Evolutionary conservation across 1,139 yeast genomes (phyloP).

Genomic region (Candida sp.): DNA sequence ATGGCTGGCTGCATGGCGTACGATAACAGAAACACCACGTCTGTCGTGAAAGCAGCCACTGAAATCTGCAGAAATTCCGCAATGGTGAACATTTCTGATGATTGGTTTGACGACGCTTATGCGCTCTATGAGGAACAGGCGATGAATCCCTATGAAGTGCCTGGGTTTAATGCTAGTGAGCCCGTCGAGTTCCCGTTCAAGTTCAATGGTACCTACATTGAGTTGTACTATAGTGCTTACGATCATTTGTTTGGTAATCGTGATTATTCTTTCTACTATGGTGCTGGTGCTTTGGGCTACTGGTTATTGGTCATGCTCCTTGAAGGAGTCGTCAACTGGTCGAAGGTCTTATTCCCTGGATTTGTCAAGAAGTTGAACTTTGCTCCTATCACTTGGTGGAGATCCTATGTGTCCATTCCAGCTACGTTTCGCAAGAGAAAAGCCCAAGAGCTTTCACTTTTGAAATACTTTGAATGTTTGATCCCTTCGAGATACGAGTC

Average conservation of each 20-base stretch:
- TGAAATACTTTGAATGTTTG: slow-evolving; percentile 23
- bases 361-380: slow-evolving; percentile 24
- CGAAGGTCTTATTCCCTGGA: slow-evolving; percentile 28
- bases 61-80: slow-evolving; percentile 1
- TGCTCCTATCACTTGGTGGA: slow-evolving; percentile 24
- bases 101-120: slow-evolving; percentile 20
- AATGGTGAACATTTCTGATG: slow-evolving; percentile 15
- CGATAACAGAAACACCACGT: slow-evolving; percentile 4
- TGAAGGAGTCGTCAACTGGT: slow-evolving; percentile 47
- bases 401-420: slow-evolving; percentile 33
- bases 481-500: slow-evolving; percentile 33
- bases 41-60: background rate
- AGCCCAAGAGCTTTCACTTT: slow-evolving; percentile 22
- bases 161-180: slow-evolving; percentile 22
- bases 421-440: slow-evolving; percentile 28
- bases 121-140: slow-evolving; percentile 21
- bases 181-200: slow-evolving; percentile 25
- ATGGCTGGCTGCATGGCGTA: slow-evolving; percentile 10
- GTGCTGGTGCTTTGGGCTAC: slow-evolving; percentile 50
- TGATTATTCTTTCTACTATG: slow-evolving; percentile 46
- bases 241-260: slow-evolving; percentile 34
- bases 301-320: slow-evolving; percentile 50
- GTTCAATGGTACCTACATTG: slow-evolving; percentile 18
- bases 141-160: slow-evolving; percentile 19
- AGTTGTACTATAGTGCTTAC: slow-evolving; percentile 7